Conservation (phyloP, 257 asterid species). For the Przewalskia tangutica region DNA sequence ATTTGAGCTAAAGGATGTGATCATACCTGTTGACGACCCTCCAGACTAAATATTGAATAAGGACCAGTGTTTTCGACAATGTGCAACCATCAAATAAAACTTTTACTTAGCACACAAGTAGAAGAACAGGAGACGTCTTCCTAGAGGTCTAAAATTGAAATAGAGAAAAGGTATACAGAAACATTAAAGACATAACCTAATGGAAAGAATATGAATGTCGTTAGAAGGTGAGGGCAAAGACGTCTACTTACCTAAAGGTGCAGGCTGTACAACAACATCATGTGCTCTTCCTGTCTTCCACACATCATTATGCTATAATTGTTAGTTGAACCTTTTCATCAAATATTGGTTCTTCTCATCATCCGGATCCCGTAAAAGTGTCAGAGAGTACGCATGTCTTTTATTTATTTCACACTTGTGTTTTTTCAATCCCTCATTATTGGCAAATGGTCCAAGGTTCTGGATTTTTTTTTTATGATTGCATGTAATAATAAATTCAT, state of each 20-base stretch:
- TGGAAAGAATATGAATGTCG: not conserved
- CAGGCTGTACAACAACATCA: constrained; percentile 29
- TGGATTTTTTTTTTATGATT: not conserved
- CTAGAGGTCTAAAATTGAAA: not conserved
- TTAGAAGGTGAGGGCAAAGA: not conserved
- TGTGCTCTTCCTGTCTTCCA: constrained; percentile 7
- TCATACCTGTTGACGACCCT: too few species aligned
- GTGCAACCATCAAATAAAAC: not conserved
- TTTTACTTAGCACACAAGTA: not conserved
- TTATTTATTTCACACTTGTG: not conserved
- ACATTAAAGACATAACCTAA: not conserved
- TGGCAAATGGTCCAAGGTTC: not conserved
- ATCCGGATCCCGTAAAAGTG: constrained; percentile 35
- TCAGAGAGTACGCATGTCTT: constrained; percentile 2
- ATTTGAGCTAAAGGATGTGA: too few species aligned
- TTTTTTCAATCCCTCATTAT: not conserved
- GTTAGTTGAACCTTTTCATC: constrained; percentile 17
- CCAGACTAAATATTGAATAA: not conserved
- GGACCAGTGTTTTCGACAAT: not conserved
- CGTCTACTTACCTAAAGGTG: constrained; percentile 28
- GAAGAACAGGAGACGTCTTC: not conserved
- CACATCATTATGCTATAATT: constrained; percentile 14
- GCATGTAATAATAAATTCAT: not conserved
- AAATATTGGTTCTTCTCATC: constrained; percentile 9
- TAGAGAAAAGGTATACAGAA: not conserved